A percentile compares a stretch with the other conserved stretches of the same genome.
Evolutionary conservation across 805 yeast genomes (phyloP).

Genomic region (Candida berthetii): DNA sequence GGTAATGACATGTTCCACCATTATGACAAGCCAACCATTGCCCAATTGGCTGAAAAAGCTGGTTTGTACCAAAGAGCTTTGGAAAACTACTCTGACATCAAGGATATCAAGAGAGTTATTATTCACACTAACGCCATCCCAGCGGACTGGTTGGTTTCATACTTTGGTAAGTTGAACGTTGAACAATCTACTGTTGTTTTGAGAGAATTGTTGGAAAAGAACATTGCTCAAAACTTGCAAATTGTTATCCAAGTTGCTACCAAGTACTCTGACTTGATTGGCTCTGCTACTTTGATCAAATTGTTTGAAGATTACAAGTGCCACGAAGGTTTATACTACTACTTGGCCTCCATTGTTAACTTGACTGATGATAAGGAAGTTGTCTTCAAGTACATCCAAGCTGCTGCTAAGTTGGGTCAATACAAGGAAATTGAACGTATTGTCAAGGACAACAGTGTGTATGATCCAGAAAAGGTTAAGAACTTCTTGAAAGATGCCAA

Average conservation of each 20-base stretch:
- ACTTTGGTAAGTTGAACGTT: slow-evolving; percentile 89
- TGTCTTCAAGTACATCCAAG: slow-evolving; percentile 91
- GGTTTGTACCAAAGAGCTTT: slow-evolving; percentile 93
- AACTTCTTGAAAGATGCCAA: slow-evolving; percentile 93
- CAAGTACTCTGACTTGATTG: slow-evolving; percentile 90
- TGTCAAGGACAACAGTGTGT: slow-evolving; percentile 88
- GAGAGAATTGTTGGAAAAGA: slow-evolving; percentile 75
- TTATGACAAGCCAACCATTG: slow-evolving; percentile 90
- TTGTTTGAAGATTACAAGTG: slow-evolving; percentile 92
- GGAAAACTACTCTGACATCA: slow-evolving; percentile 91
- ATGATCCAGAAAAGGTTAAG: slow-evolving; percentile 96
- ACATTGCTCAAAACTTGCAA: slow-evolving; percentile 83
- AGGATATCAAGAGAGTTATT: slow-evolving; percentile 92
- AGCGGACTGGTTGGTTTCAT: slow-evolving; percentile 87
- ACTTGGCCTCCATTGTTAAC: slow-evolving; percentile 88
- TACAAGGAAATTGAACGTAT: slow-evolving; percentile 92
- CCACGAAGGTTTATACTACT: slow-evolving; percentile 90
- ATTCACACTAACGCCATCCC: slow-evolving; percentile 82
- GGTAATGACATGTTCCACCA: slow-evolving; percentile 95
- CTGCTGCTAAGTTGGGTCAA: slow-evolving; percentile 89
- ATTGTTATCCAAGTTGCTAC: slow-evolving; percentile 95
- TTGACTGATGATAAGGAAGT: slow-evolving; percentile 91
- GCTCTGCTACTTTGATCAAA: slow-evolving; percentile 78
- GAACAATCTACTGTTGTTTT: slow-evolving; percentile 88
- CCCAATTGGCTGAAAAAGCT: slow-evolving; percentile 91